Conservation (phyloP, 768 basidiomycete species). For the Russula ochroleuca region DNA sequence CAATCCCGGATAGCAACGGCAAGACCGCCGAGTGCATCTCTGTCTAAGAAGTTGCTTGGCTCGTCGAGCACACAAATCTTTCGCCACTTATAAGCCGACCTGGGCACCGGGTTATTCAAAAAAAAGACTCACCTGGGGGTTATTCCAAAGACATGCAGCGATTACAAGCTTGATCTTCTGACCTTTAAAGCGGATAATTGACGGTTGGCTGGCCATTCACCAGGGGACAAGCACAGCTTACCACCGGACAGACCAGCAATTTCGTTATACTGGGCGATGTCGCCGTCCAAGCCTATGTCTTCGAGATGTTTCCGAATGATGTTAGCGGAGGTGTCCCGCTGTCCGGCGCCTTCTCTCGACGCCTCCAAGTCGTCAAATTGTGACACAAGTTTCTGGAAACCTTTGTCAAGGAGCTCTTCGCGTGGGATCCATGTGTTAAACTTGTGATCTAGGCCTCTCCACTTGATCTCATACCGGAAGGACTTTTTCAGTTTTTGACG, state of each 20-base stretch:
- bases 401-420: conserved; percentile 79
- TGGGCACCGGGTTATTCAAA: conserved; percentile 7
- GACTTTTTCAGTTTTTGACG: conserved; percentile 97
- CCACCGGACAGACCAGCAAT: conserved; percentile 92
- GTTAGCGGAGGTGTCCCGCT: conserved; percentile 76
- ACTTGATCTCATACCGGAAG: conserved; percentile 90
- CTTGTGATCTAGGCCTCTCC: conserved; percentile 77
- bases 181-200: conserved; percentile 40
- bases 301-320: conserved; percentile 89
- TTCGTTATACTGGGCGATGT: conserved; percentile 98
- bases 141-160: conserved; percentile 94
- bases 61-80: conserved; percentile 79
- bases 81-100: conserved; percentile 21
- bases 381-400: conserved; percentile 84
- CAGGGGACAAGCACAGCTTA: conserved; percentile 32
- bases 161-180: conserved; percentile 98
- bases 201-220: conserved; percentile 6
- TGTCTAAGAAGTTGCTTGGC: conserved; percentile 95
- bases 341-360: conserved; percentile 90
- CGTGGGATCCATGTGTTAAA: conserved; percentile 91
- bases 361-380: conserved; percentile 97
- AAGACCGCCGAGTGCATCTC: conserved; percentile 91
- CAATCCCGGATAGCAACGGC: conserved; percentile 94
- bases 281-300: conserved; percentile 93
- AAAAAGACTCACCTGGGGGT: conserved; percentile 63